A percentile compares a stretch with the other conserved stretches of the same genome.
Conservation (phyloP, 768 basidiomycete genomes). For the Lactarius sp. region DNA sequence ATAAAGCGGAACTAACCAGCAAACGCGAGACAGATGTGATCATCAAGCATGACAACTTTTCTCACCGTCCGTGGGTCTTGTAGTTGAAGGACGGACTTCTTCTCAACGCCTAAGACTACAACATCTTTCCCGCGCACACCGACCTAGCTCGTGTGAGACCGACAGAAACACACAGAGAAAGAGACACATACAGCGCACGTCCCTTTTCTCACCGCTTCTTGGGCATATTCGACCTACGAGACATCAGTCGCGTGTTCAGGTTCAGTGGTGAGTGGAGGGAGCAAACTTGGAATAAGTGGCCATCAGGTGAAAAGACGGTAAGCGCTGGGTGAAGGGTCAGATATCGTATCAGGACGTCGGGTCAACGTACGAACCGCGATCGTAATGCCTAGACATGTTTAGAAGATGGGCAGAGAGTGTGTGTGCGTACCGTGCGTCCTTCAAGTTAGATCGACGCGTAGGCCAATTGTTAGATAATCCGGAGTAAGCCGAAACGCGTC, state of each 20-base stretch:
- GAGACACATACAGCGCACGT: constrained; percentile 79
- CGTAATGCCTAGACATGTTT: constrained; percentile 91
- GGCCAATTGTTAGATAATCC: constrained; percentile 25
- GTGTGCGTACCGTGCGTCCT: background rate
- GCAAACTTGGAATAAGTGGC: constrained; percentile 91
- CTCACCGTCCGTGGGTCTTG: constrained; percentile 97
- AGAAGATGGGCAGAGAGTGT: constrained; percentile 4
- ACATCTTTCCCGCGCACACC: constrained; percentile 93
- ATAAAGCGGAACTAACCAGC: constrained; percentile 59
- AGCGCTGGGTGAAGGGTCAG: constrained; percentile 53
- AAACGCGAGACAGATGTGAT: constrained; percentile 95
- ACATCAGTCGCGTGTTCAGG: constrained; percentile 24
- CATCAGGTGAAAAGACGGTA: constrained; percentile 98
- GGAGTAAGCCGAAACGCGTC: constrained; percentile 17
- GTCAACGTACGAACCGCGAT: constrained; percentile 69
- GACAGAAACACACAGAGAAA: background rate
- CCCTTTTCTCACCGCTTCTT: constrained; percentile 95
- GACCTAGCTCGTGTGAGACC: constrained; percentile 49
- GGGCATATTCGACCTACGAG: constrained; percentile 91
- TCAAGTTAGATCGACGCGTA: constrained; percentile 17
- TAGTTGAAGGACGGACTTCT: constrained; percentile 95
- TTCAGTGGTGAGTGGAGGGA: background rate
- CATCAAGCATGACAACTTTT: constrained; percentile 98
- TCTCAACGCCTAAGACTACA: constrained; percentile 96
- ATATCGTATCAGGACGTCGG: background rate